Evolutionary conservation across 2,329 filamentous ascomycete species (phyloP).

Genomic region (Cordyceps sp.): DNA sequence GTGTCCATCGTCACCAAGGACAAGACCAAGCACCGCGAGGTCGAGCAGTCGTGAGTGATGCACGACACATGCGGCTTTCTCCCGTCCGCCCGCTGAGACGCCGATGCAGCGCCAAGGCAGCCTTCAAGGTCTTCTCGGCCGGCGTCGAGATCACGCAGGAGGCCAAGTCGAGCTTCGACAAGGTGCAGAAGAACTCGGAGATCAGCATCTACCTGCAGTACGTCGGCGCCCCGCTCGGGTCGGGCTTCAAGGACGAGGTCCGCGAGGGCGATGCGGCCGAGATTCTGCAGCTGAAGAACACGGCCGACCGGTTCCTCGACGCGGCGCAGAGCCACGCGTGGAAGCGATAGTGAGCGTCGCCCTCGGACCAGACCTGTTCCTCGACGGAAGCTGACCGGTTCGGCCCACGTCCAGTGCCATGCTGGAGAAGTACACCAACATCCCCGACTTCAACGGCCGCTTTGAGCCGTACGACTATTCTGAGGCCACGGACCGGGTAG

Average conservation of each 20-base stretch:
- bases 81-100: background rate
- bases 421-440: too few relatives aligned
- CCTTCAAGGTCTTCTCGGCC: background rate
- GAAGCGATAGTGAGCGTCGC: slow-evolving; percentile 2
- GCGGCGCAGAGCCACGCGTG: slow-evolving; percentile 1
- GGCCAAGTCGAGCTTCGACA: background rate
- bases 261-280: background rate
- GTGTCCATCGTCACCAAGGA: slow-evolving; percentile 1
- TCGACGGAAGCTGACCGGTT: too few relatives aligned
- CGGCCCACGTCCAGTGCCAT: too few relatives aligned
- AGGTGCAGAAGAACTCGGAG: background rate
- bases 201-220: background rate
- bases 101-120: background rate
- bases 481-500: too few relatives aligned
- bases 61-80: background rate
- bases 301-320: slow-evolving; percentile 1
- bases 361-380: too few relatives aligned
- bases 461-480: too few relatives aligned
- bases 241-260: background rate
- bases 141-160: background rate
- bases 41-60: background rate
- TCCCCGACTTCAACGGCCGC: too few relatives aligned
- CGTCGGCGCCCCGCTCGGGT: background rate
- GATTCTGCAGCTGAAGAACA: background rate
- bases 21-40: background rate